These are phyloP conservation scores for Aspergillus sp. DNA, from an alignment of 2,329 filamentous ascomycete genomes.

Conservation along the genomic window DNA sequence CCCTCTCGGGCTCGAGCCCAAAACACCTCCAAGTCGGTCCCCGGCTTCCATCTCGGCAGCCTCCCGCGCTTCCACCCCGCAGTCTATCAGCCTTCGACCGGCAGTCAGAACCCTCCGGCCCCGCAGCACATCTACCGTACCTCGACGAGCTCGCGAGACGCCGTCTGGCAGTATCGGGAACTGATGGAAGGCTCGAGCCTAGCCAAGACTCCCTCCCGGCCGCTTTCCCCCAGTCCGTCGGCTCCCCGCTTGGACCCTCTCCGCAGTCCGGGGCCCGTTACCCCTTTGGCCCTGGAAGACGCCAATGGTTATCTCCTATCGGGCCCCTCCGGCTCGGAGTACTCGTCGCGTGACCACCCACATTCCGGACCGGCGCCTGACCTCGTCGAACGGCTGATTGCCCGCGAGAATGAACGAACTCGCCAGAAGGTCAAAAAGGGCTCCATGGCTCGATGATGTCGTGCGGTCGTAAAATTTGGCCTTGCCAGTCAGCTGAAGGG, in stretches of 20 bases:
- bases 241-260: constrained; percentile 47
- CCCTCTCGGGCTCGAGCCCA: constrained; percentile 32
- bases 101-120: constrained; percentile 19
- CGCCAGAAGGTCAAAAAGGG: constrained; percentile 29
- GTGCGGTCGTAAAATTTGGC: not conserved
- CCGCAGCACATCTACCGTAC: constrained; percentile 35
- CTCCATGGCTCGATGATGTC: constrained; percentile 25
- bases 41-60: constrained; percentile 39
- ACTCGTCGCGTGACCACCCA: constrained; percentile 20
- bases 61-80: constrained; percentile 49
- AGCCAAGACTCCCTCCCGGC: constrained; percentile 29
- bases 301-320: constrained; percentile 42
- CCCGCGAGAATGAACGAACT: constrained; percentile 33
- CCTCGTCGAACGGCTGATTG: constrained; percentile 33
- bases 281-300: constrained; percentile 44
- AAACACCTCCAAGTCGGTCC: constrained; percentile 34
- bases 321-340: constrained; percentile 26
- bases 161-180: constrained; percentile 44
- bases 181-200: constrained; percentile 37
- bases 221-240: constrained; percentile 35
- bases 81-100: constrained; percentile 38
- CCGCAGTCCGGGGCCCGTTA: constrained; percentile 47
- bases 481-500: not conserved
- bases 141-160: constrained; percentile 37
- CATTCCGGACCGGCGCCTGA: constrained; percentile 30